A percentile compares a stretch with the other conserved stretches of the same genome.
Conservation (phyloP, 2,329 filamentous ascomycete genomes). For the Sordariomycetes sp. region DNA sequence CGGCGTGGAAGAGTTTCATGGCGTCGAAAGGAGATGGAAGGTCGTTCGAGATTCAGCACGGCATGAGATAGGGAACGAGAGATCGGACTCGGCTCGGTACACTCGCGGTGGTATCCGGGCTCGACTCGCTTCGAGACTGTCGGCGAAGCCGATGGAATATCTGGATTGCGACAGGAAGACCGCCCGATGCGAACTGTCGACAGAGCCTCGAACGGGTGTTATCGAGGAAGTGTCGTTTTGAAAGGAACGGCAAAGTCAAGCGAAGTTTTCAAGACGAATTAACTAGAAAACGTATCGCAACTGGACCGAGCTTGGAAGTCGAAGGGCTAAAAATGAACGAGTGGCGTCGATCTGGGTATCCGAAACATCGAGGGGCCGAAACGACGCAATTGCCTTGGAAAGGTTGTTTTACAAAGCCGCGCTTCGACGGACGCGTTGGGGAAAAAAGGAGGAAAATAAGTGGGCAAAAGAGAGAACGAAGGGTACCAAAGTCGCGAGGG, state of each 20-base stretch:
- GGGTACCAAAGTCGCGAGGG: background rate
- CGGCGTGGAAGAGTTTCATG: conserved; percentile 7
- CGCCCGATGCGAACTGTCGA: too few species aligned
- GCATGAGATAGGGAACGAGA: background rate
- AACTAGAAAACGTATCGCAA: background rate
- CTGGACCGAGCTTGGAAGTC: too few species aligned
- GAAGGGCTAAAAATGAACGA: background rate
- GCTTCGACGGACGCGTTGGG: too few species aligned
- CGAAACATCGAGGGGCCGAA: background rate
- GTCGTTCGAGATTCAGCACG: background rate
- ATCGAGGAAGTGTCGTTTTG: too few species aligned
- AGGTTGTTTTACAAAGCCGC: background rate
- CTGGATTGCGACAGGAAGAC: too few species aligned
- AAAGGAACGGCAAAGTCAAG: too few species aligned
- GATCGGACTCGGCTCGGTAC: background rate
- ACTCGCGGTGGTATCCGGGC: too few species aligned
- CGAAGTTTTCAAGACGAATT: background rate
- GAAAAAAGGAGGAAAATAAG: background rate
- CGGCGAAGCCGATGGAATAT: too few species aligned
- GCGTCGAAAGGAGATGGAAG: background rate
- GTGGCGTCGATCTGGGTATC: conserved; percentile 1
- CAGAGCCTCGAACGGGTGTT: too few species aligned
- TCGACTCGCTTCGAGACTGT: too few species aligned
- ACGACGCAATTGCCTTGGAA: background rate
- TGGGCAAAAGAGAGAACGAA: background rate